Evolutionary conservation across 768 basidiomycete genomes (phyloP).

Genomic region (Suillus bovinus): DNA sequence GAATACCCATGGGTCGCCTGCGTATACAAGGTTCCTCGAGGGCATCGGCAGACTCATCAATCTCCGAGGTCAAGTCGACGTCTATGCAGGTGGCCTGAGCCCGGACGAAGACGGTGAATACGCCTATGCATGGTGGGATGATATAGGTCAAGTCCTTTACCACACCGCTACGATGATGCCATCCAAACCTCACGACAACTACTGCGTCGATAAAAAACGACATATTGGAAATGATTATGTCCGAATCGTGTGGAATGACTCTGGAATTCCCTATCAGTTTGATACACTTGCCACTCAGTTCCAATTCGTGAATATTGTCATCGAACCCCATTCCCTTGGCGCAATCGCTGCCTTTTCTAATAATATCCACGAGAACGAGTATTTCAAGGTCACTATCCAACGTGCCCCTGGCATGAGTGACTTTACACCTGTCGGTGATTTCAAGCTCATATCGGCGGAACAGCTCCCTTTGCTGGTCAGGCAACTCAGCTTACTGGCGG

Average conservation of each 20-base stretch:
- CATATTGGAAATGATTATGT: conserved; percentile 98
- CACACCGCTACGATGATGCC: conserved; percentile 99
- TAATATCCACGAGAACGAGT: conserved; percentile 86
- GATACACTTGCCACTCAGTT: conserved; percentile 92
- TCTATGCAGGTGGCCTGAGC: conserved; percentile 91
- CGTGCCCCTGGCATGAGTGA: conserved; percentile 89
- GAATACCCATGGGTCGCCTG: conserved; percentile 91
- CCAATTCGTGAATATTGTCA: conserved; percentile 96
- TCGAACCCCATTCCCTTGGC: conserved; percentile 89
- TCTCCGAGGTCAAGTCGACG: conserved; percentile 85
- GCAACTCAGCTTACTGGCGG: conserved; percentile 83
- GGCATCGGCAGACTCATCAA: conserved; percentile 87
- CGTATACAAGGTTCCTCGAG: conserved; percentile 91
- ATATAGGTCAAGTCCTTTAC: conserved; percentile 92
- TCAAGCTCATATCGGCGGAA: conserved; percentile 91
- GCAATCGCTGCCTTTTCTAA: conserved; percentile 85
- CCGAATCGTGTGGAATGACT: conserved; percentile 97
- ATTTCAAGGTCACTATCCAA: conserved; percentile 94
- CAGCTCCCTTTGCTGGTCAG: conserved; percentile 86
- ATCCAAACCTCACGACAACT: conserved; percentile 62
- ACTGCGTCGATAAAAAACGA: conserved; percentile 83
- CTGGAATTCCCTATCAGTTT: conserved; percentile 84
- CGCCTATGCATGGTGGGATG: conserved; percentile 99
- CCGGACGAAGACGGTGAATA: conserved; percentile 94
- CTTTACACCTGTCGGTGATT: conserved; percentile 88